These are phyloP conservation scores for Pholiota conissans DNA, from an alignment of 768 basidiomycete species.

Conservation along the genomic window DNA sequence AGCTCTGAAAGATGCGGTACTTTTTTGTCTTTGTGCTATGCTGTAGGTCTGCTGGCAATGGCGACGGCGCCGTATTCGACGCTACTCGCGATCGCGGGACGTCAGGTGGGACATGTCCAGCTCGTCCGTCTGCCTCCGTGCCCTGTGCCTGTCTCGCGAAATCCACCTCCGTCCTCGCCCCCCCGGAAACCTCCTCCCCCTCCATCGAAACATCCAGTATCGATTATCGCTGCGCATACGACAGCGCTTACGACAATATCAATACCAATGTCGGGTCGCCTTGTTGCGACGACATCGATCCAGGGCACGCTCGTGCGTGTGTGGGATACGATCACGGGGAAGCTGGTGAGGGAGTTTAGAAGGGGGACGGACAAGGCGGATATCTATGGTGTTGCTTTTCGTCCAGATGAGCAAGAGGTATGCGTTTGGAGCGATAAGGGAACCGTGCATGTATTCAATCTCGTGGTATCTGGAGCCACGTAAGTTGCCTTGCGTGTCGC, in stretches of 20 bases:
- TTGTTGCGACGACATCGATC: slow-evolving; percentile 82
- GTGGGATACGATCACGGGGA: slow-evolving; percentile 78
- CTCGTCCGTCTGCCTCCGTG: slow-evolving; percentile 84
- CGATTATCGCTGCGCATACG: slow-evolving; percentile 84
- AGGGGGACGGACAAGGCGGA: slow-evolving; percentile 88
- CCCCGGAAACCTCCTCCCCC: slow-evolving; percentile 57
- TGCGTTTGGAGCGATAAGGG: slow-evolving; percentile 97
- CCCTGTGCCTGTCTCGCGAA: slow-evolving; percentile 53
- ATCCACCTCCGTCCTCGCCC: slow-evolving; percentile 53
- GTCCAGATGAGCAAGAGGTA: slow-evolving; percentile 82
- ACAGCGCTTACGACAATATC: slow-evolving; percentile 78
- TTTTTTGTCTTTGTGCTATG: slow-evolving; percentile 37
- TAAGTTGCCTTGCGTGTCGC: slow-evolving; percentile 40
- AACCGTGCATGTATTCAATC: slow-evolving; percentile 86
- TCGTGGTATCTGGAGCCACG: slow-evolving; percentile 65
- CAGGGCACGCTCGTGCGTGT: slow-evolving; percentile 85
- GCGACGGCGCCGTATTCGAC: slow-evolving; percentile 79
- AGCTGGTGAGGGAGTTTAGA: slow-evolving; percentile 76
- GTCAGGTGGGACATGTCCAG: slow-evolving; percentile 87
- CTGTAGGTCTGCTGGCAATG: slow-evolving; percentile 70
- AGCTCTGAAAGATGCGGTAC: slow-evolving; percentile 13
- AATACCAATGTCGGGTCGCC: slow-evolving; percentile 71
- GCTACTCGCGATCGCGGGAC: slow-evolving; percentile 81
- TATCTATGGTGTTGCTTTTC: slow-evolving; percentile 88
- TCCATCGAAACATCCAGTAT: slow-evolving; percentile 63